Evolutionary conservation across 2,329 filamentous ascomycete species (phyloP), one percentile per base, ranked within the genome.

Genomic region (Stagonosporopsis tanaceti): DNA sequence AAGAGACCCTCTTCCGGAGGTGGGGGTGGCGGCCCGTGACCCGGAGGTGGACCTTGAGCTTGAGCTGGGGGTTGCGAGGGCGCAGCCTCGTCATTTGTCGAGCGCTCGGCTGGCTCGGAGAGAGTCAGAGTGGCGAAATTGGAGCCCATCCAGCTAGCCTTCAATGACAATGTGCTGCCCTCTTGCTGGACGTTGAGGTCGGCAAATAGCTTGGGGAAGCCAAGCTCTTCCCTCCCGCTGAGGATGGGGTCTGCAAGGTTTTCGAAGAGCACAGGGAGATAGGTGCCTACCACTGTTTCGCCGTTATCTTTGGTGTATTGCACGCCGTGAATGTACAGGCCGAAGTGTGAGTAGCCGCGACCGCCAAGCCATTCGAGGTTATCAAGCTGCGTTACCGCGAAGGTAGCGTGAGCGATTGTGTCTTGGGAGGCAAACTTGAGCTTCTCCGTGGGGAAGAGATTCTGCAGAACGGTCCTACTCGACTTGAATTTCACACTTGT

Each of bases 331-430:
- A 89, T 81, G 65, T 86, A 88, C 0, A 89, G 77, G 0, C 85
- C 86, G 14, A 86, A 75, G 62, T 83, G 81, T 17, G 76, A 80
- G 67, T 89, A 89, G 0, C 86, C 85, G 0, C 75, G 50, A 0
- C 86, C 86, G 3, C 84, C 85, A 0, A 89, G 80, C 86, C 86
- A 89, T 28, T 82, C 78, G 78, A 89, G 82, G 0, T 82, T 81
- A 35, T 63, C 61, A 2, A 81, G 68, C 20, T 76, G 75, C 2
- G 76, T 78, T 20, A 73, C 68, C 0, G 70, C 67, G 50, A 81
- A 74, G 11, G 72, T 77, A 1, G 78, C 79, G 32, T 72, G 74
- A 6, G 68, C 76, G 3, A 74, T 58, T 0, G 78, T 80, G 6
- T 74, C 78, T 1, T 76, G 65, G 2, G 63, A 69, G 0, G 64